Evolutionary conservation across 306 rosid species (phyloP).

Genomic region (Abrus precatorius): DNA sequence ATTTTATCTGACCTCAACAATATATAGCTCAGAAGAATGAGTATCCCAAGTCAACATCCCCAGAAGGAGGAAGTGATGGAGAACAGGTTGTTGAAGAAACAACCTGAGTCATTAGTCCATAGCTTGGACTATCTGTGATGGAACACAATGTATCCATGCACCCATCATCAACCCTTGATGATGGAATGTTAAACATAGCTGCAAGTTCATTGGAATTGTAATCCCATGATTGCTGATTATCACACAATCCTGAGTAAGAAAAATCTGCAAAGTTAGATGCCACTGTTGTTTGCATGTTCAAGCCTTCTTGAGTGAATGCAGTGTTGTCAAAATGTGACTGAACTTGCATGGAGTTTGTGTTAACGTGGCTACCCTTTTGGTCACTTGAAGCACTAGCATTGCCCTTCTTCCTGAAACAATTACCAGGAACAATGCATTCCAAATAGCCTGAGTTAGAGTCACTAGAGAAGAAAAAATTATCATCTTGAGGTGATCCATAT

Average conservation of each 20-base stretch:
- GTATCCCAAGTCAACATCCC: slow-evolving; percentile 75
- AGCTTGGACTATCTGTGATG: slow-evolving; percentile 52
- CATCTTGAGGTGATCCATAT: slow-evolving; percentile 45
- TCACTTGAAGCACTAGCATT: slow-evolving; percentile 48
- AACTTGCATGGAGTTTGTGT: slow-evolving; percentile 50
- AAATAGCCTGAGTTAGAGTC: slow-evolving; percentile 85
- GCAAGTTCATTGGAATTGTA: slow-evolving; percentile 68
- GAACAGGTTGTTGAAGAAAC: slow-evolving; percentile 61
- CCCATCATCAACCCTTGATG: slow-evolving; percentile 61
- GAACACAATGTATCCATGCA: slow-evolving; percentile 63
- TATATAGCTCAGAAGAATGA: slow-evolving; percentile 52
- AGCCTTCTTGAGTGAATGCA: slow-evolving; percentile 47
- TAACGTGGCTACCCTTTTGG: slow-evolving; percentile 40
- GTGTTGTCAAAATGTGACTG: slow-evolving; percentile 47
- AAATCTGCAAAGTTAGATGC: slow-evolving; percentile 41
- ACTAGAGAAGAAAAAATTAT: slow-evolving; percentile 67
- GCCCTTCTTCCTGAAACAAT: slow-evolving; percentile 62
- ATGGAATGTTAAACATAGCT: slow-evolving; percentile 54
- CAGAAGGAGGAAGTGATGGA: slow-evolving; percentile 67
- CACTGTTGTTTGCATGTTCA: slow-evolving; percentile 33
- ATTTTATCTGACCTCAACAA: neutral
- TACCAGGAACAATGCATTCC: slow-evolving; percentile 92
- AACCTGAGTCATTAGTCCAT: slow-evolving; percentile 50
- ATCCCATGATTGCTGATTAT: slow-evolving; percentile 60
- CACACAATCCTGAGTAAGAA: slow-evolving; percentile 63